These are phyloP conservation scores for Mallotus nudiflorus DNA, from an alignment of 345 rosid species.

Conservation along the genomic window DNA sequence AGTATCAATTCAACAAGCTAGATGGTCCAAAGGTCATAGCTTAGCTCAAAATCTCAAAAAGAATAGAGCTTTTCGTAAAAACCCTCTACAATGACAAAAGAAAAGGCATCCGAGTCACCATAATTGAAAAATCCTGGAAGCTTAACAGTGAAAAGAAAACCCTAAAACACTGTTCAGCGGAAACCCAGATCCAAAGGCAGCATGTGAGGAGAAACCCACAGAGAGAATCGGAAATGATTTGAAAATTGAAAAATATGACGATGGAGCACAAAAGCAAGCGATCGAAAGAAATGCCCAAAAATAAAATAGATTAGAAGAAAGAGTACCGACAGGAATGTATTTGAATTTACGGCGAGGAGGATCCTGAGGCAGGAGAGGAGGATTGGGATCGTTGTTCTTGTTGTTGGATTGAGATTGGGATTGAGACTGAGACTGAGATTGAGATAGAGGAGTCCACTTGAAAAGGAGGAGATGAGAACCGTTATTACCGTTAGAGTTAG, in stretches of 20 bases:
- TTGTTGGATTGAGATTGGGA: slow-evolving; percentile 22
- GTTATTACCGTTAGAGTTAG: slow-evolving; percentile 46
- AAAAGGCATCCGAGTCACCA: too few relatives aligned
- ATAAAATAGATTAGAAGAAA: too few relatives aligned
- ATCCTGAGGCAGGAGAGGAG: slow-evolving; percentile 39
- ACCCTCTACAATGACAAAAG: too few relatives aligned
- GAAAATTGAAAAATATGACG: too few relatives aligned
- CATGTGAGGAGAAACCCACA: too few relatives aligned
- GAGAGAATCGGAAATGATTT: too few relatives aligned
- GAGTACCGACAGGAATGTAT: slow-evolving; percentile 71
- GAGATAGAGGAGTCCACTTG: slow-evolving; percentile 84
- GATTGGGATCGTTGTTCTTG: slow-evolving; percentile 37
- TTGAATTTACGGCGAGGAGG: slow-evolving; percentile 83
- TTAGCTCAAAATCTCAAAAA: too few relatives aligned
- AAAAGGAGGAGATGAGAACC: slow-evolving; percentile 72
- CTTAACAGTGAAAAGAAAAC: not conserved
- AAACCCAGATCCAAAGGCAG: slow-evolving; percentile 27
- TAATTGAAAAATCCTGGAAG: too few relatives aligned
- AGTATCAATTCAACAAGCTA: too few relatives aligned
- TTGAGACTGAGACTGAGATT: slow-evolving; percentile 36
- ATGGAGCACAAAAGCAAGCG: not conserved
- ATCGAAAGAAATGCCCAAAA: too few relatives aligned
- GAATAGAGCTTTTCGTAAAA: too few relatives aligned
- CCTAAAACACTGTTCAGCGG: slow-evolving; percentile 17
- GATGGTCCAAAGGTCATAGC: too few relatives aligned